Evolutionary conservation across 2,329 filamentous ascomycete genomes (phyloP), one percentile per base, ranked within the genome.

Genomic region (Paraphaeosphaeria minitans): DNA sequence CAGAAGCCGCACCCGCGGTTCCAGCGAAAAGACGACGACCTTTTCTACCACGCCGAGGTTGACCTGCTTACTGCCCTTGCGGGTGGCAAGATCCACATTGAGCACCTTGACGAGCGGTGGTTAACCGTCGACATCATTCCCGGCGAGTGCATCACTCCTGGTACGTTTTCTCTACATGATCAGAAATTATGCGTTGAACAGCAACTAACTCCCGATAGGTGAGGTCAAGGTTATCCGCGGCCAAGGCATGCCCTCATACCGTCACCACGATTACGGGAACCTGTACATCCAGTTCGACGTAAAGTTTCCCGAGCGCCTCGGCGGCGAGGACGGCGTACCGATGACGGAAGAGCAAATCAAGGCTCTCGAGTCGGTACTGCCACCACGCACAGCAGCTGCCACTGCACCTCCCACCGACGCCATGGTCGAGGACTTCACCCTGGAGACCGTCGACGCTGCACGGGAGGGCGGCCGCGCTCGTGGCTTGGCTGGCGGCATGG

Each of bases 71-170:
- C 94, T 39, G 95, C 95, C 35, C 84, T 99, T 68, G 95, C 92
- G 61, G 95, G 96, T 73, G 95, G 95, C 64, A 89, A 87, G 55
- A 89, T 99, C 73, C 92, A 89, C 79, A 88, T 99, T 69, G 95
- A 99, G 84, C 95, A 99, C 78, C 88, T 99, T 48, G 95, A 99
- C 76, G 95, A 99, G 47, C 87, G 95, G 77, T 99, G 95, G 95
- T 83, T 99, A 78, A 93, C 89, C 57, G 89, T 99, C 54, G 92
- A 95, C 58, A 96, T 99, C 67, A 84, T 91, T 58, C 93, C 95
- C 16, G 96, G 95, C 76, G 95, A 99, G 82, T 93, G 95, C 63
- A 97, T 99, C 75, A 87, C 90, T 73, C 92, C 91, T 80, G 90
- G 93, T 96, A 89, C 79, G 89, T 81, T 56, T 49, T 8, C 12